Evolutionary conservation across 768 basidiomycete species (phyloP).

Genomic region (Hericium erinaceus): DNA sequence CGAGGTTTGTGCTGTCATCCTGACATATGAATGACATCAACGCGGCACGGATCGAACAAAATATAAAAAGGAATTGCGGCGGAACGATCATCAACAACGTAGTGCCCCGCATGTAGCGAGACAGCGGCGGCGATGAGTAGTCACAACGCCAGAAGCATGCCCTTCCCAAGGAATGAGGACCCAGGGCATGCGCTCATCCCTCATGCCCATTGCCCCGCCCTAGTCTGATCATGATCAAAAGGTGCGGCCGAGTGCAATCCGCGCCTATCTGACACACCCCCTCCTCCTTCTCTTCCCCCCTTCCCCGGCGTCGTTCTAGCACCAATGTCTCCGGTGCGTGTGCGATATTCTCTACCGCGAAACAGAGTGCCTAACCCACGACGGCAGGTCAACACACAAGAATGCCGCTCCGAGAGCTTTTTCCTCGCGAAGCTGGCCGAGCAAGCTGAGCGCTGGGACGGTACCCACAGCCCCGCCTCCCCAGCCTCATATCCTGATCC

Average conservation of each 20-base stretch:
- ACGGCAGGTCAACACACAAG: slow-evolving; percentile 11
- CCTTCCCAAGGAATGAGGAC: too few species aligned
- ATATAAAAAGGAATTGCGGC: too few species aligned
- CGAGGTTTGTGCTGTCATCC: too few species aligned
- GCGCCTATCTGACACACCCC: neutral
- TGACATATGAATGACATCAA: too few species aligned
- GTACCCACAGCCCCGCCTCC: slow-evolving; percentile 27
- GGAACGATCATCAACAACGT: too few species aligned
- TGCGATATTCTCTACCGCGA: neutral
- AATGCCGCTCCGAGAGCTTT: slow-evolving; percentile 27
- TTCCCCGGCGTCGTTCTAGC: neutral
- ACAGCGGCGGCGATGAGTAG: too few species aligned
- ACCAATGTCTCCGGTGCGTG: slow-evolving; percentile 11
- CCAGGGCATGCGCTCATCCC: too few species aligned
- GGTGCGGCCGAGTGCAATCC: neutral
- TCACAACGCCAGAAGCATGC: too few species aligned
- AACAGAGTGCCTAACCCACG: neutral
- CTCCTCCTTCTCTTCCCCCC: neutral
- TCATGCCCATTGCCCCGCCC: neutral
- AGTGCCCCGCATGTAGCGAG: too few species aligned
- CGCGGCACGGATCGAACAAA: too few species aligned
- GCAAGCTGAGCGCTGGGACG: slow-evolving; percentile 85
- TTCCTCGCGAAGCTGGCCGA: slow-evolving; percentile 76
- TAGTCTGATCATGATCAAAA: neutral
- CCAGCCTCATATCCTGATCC: neutral